Conservation (phyloP, 441 rosid species). For the Syzygium malaccense region DNA sequence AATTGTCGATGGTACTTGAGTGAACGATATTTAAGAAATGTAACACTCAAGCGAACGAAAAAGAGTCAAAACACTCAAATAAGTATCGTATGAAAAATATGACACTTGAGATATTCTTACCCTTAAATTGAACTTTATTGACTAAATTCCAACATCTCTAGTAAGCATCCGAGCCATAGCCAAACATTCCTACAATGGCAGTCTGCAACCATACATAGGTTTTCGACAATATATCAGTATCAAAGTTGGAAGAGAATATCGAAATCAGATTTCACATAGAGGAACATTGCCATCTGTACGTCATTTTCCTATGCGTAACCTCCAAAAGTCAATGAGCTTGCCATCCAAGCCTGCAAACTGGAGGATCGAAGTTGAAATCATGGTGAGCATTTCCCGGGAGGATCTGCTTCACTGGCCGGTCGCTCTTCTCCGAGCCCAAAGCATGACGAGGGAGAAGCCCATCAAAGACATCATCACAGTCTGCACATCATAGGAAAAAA, state of each 20-base stretch:
- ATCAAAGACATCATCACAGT: slow-evolving; percentile 84
- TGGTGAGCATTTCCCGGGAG: background rate
- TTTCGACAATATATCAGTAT: background rate
- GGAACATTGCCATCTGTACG: background rate
- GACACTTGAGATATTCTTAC: background rate
- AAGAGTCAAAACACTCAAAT: background rate
- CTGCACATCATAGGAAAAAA: slow-evolving; percentile 23
- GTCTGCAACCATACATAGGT: background rate
- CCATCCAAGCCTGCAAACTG: background rate
- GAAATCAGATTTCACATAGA: background rate
- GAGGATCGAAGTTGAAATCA: background rate
- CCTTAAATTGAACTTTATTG: background rate
- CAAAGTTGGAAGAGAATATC: background rate
- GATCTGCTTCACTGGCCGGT: background rate
- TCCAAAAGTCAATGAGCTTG: background rate
- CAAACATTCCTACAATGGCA: background rate
- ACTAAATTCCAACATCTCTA: background rate
- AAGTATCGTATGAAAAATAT: background rate
- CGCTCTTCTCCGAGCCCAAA: slow-evolving; percentile 57
- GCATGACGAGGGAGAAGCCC: slow-evolving; percentile 66
- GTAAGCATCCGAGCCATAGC: background rate
- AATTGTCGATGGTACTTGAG: background rate
- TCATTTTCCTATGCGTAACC: background rate
- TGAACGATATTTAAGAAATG: too few relatives aligned
- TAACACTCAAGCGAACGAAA: background rate